Base-by-base conservation (phyloP, 192 early-diverging fungal genomes). In the Backusella circina region DNA sequence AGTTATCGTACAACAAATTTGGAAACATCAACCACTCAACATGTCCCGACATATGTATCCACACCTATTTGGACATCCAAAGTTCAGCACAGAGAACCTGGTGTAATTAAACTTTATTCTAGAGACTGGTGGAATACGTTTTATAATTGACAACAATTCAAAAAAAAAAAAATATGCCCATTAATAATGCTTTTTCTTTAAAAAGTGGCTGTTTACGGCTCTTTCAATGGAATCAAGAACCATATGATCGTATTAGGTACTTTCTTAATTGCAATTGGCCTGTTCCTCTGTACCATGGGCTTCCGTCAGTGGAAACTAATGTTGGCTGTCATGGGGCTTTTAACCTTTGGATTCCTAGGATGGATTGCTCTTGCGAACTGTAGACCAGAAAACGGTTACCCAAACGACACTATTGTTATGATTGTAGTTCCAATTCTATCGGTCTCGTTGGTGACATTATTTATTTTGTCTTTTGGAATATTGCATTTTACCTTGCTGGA, bases 301-400 rank as follows among this genome's bases (percentile, higher is more conserved):
- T 61, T 28, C 23, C 54, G 54, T 8, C 54, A 21, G 8, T 61
- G 54, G 54, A 7, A n/a, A 28, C 54, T 26, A 13, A 26, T 23
- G 23, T 61, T 61, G 12, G 54, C 23, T 3, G 54, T 61, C 8
- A 61, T 61, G 54, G 54, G 54, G 28, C 10, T 61, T 2, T 26
- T 61, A 28, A 61, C 54, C 26, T 61, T 26, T 61, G 54, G 54
- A 28, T 21, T 61, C 9, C 2, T 61, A 13, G 23, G 1, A 10
- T 74, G 73, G 73, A 33, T 74, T 35, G 73, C 57, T 0, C 31
- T 74, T 57, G 39, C 73, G 9, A 74, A 74, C 65, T 65, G 57
- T 41, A 57, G 65, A 26, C 73, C 73, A 30, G 28, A 15, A 7
- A 13, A 12, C 9, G 73, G 73, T 65, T 74, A 74, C 28, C 23